Evolutionary conservation across 768 basidiomycete species (phyloP).

Genomic region (Lyophyllum atratum): DNA sequence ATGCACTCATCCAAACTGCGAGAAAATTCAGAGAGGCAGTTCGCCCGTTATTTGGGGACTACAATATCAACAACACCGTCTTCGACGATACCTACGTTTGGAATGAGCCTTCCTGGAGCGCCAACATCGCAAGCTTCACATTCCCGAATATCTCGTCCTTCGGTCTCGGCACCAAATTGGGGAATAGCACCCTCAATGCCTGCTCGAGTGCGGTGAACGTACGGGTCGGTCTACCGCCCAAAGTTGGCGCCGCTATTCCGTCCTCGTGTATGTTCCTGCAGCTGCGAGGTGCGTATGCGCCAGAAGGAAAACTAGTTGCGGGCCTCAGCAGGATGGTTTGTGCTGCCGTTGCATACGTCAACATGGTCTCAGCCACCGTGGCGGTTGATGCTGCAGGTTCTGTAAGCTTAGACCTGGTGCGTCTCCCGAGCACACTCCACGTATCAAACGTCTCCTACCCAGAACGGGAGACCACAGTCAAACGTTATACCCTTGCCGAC

Average conservation of each 20-base stretch:
- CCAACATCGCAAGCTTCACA: neutral
- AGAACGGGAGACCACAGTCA: too few relatives aligned
- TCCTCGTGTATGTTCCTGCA: neutral
- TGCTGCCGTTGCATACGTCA: constrained; percentile 1
- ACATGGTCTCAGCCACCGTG: constrained; percentile 1
- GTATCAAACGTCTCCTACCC: neutral
- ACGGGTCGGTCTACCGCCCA: neutral
- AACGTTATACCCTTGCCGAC: too few relatives aligned
- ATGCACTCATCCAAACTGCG: neutral
- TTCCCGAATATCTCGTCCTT: neutral
- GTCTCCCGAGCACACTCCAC: neutral
- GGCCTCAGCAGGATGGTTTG: neutral
- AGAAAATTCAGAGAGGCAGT: neutral
- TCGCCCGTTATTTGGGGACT: neutral
- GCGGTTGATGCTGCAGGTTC: neutral
- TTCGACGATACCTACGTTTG: neutral
- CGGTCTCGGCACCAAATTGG: neutral
- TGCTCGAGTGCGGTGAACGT: neutral
- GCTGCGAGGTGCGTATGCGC: neutral
- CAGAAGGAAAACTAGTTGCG: neutral
- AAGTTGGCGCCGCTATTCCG: neutral
- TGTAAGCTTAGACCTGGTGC: neutral
- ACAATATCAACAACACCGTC: too few relatives aligned
- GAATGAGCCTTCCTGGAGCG: neutral
- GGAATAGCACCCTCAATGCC: too few relatives aligned